Conservation (phyloP, 2,329 filamentous ascomycete species). For the Alternaria ethzedia region DNA sequence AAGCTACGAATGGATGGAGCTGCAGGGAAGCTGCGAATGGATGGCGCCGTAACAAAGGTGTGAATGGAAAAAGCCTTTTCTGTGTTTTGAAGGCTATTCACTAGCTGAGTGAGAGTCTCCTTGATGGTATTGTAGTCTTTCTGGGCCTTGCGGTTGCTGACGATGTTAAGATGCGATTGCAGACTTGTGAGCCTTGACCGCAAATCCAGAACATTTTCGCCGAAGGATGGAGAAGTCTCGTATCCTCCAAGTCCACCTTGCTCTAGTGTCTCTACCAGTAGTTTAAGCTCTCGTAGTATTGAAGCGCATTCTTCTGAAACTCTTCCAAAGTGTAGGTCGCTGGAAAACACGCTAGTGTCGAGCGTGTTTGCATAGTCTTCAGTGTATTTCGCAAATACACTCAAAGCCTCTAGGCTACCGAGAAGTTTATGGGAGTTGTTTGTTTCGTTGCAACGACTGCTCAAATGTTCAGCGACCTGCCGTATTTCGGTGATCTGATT, state of each 20-base stretch:
- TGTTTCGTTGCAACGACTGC: background rate
- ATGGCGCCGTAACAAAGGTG: background rate
- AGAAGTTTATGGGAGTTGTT: background rate
- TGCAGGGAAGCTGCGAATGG: no score
- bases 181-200: background rate
- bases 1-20: no score
- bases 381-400: background rate
- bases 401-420: background rate
- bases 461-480: background rate
- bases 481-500: background rate
- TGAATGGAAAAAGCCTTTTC: background rate
- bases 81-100: accelerated
- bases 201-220: background rate
- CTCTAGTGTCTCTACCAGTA: accelerated
- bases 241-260: background rate
- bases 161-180: background rate
- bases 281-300: background rate
- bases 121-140: background rate
- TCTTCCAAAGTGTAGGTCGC: background rate
- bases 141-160: background rate
- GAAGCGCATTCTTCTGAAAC: background rate
- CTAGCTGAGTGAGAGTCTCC: background rate
- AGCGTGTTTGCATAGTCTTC: background rate
- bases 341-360: background rate
- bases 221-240: no score